Evolutionary conservation across 371 early-diverging fungal genomes (phyloP).

Genomic region (Syncephalis fuscata): DNA sequence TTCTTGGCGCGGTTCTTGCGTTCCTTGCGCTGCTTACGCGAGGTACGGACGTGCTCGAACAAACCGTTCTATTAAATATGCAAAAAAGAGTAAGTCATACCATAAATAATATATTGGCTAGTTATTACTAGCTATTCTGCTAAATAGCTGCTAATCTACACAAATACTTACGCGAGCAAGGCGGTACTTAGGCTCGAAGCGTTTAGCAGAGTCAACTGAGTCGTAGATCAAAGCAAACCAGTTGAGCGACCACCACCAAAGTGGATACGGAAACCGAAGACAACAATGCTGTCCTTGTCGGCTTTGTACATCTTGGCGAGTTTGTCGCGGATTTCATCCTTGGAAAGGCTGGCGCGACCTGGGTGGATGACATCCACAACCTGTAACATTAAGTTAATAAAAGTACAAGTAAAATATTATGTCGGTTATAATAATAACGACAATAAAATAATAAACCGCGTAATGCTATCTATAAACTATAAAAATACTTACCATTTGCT

Average conservation of each 20-base stretch:
- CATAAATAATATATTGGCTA: neutral
- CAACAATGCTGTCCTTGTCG: constrained; percentile 77
- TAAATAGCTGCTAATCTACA: neutral
- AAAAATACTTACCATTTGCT: constrained; percentile 73
- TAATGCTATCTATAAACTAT: neutral
- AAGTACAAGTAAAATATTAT: too few species aligned
- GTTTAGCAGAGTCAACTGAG: constrained; percentile 84
- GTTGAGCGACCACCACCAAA: constrained; percentile 98
- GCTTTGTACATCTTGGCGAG: constrained; percentile 93
- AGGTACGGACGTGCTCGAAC: constrained; percentile 54
- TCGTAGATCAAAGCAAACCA: constrained; percentile 98
- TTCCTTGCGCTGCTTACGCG: constrained; percentile 98
- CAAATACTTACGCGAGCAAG: constrained; percentile 52
- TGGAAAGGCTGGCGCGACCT: constrained; percentile 79
- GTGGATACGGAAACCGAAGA: constrained; percentile 89
- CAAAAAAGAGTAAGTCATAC: neutral
- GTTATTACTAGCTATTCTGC: neutral
- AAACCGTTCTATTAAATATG: constrained; percentile 37
- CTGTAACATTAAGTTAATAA: too few species aligned
- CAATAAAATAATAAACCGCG: too few species aligned
- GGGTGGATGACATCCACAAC: constrained; percentile 94
- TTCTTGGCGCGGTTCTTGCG: constrained; percentile 98
- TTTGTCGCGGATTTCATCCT: constrained; percentile 87
- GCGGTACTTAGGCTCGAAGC: constrained; percentile 97
- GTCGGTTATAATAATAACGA: too few species aligned